A percentile compares a stretch with the other conserved stretches of the same genome.
Evolutionary conservation across 139 green algal species (phyloP).

Genomic region (Tetradesmus lagerheimii): DNA sequence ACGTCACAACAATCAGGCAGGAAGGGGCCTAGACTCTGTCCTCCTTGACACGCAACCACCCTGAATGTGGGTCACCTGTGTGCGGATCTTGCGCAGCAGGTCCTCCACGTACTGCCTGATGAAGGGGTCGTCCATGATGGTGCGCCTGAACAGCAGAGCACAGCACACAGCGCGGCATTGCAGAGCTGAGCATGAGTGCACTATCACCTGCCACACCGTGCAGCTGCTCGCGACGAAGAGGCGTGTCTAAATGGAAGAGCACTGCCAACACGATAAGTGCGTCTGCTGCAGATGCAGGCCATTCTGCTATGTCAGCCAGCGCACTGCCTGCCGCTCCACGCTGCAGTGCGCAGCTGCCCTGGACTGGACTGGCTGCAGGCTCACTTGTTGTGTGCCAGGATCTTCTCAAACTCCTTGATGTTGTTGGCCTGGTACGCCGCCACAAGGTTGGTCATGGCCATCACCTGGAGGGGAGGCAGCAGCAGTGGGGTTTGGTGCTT

Average conservation of each 20-base stretch:
- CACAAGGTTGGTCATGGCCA: conserved; percentile 97
- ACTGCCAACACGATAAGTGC: no score
- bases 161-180: neutral
- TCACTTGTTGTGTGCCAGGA: conserved; percentile 81
- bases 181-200: no score
- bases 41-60: no score
- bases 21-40: no score
- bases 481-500: neutral
- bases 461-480: conserved; percentile 25
- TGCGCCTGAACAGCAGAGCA: conserved; percentile 58
- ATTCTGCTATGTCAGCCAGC: neutral
- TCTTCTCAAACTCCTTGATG: conserved; percentile 96
- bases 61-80: conserved; percentile 67
- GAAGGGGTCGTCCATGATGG: conserved; percentile 98
- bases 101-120: conserved; percentile 97
- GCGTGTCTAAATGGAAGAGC: no score
- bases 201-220: no score
- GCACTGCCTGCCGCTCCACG: neutral
- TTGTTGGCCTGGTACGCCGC: conserved; percentile 95
- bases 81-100: conserved; percentile 96
- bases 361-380: no score
- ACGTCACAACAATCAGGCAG: no score
- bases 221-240: no score
- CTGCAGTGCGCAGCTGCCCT: neutral
- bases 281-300: neutral